A percentile compares a stretch with the other conserved stretches of the same genome.
Conservation (phyloP, 2,329 filamentous ascomycete genomes). For the Albifimbria verrucaria region DNA sequence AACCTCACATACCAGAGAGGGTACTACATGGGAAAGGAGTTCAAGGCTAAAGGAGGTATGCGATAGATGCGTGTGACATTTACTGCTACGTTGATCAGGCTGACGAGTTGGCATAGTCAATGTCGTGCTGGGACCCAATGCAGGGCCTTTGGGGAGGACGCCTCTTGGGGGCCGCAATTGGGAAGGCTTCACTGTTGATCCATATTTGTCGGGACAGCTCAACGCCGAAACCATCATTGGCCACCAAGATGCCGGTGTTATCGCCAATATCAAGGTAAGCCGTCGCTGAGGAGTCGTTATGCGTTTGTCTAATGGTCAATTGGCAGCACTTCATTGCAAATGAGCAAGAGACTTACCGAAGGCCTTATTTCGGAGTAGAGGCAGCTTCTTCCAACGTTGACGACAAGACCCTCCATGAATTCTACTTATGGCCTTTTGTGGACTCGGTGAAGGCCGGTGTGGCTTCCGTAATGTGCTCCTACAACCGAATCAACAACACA, state of each 20-base stretch:
- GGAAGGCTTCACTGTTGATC: constrained; percentile 72
- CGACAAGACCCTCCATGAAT: constrained; percentile 62
- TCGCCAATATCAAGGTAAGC: constrained; percentile 65
- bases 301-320: not conserved
- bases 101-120: constrained; percentile 44
- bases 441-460: not conserved
- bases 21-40: constrained; percentile 53
- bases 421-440: constrained; percentile 51
- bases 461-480: not conserved
- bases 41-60: constrained; percentile 55
- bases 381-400: constrained; percentile 61
- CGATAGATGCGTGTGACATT: fast-evolving
- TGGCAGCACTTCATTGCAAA: constrained; percentile 54
- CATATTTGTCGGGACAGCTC: constrained; percentile 66
- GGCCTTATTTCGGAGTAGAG: constrained; percentile 39
- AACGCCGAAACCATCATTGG: constrained; percentile 71
- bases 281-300: fast-evolving
- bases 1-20: constrained; percentile 49
- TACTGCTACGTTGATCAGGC: not conserved
- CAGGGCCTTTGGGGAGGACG: constrained; percentile 68
- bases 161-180: constrained; percentile 70
- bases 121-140: constrained; percentile 66
- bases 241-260: constrained; percentile 74
- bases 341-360: constrained; percentile 55
- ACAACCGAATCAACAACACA: constrained; percentile 46